A percentile compares a stretch with the other conserved stretches of the same genome.
These are phyloP conservation scores for Morella rubra DNA, from an alignment of 306 rosid genomes.

Conservation along the genomic window DNA sequence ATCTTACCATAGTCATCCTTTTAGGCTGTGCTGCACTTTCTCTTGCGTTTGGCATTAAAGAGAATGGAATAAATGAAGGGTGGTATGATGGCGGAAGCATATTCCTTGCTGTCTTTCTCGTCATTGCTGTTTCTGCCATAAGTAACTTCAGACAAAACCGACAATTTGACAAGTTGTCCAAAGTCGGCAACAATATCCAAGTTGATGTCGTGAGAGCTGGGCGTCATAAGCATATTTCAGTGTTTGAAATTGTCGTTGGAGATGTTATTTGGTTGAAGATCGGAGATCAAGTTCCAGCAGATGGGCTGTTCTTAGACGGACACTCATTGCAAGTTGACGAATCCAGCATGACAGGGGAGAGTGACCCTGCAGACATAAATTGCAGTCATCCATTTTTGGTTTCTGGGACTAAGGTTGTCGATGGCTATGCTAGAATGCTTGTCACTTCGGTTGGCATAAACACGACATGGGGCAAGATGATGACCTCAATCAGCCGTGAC, in stretches of 20 bases:
- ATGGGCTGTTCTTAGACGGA: constrained; percentile 40
- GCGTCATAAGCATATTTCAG: constrained; percentile 10
- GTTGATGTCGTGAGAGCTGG: constrained; percentile 37
- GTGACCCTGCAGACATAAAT: constrained; percentile 37
- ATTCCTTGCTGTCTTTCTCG: constrained; percentile 34
- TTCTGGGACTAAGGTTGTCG: constrained; percentile 41
- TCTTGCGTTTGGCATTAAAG: constrained; percentile 40
- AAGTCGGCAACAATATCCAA: constrained; percentile 26
- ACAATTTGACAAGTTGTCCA: constrained; percentile 32
- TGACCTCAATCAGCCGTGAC: constrained; percentile 25
- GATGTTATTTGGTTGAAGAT: constrained; percentile 36
- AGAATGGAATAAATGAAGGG: constrained; percentile 37
- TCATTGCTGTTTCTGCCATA: constrained; percentile 22
- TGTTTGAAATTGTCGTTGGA: constrained; percentile 41
- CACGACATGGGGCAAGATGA: constrained; percentile 41
- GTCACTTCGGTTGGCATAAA: constrained; percentile 41
- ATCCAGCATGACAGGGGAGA: constrained; percentile 43
- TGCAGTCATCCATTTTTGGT: constrained; percentile 27
- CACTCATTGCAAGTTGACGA: constrained; percentile 34
- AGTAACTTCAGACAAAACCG: constrained; percentile 33
- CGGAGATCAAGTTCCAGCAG: constrained; percentile 48
- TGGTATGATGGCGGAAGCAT: constrained; percentile 48
- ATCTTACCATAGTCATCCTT: constrained; percentile 36
- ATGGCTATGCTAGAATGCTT: constrained; percentile 38
- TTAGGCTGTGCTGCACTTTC: constrained; percentile 38